Conservation (phyloP, 345 rosid genomes). For the Eucalyptus erythrocorys region DNA sequence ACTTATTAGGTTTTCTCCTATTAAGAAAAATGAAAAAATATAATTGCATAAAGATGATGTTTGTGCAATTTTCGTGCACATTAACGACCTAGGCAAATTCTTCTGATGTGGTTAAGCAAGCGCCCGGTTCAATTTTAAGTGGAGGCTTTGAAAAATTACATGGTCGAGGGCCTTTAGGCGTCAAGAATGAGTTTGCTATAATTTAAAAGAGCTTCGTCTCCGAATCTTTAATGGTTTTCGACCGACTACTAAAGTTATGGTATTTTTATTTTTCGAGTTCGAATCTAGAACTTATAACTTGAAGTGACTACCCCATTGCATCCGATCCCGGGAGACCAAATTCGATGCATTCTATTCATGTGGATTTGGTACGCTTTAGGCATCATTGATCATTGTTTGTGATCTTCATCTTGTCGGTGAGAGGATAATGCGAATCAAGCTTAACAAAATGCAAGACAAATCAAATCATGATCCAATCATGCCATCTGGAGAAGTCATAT, state of each 20-base stretch:
- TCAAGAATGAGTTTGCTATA: neutral
- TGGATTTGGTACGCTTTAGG: neutral
- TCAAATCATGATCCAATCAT: neutral
- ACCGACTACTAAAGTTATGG: accelerated
- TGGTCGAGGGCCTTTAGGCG: accelerated
- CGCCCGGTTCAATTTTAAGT: accelerated
- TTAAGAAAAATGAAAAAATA: neutral
- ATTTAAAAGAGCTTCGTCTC: accelerated
- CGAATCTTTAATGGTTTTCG: accelerated
- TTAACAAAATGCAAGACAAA: neutral
- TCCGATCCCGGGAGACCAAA: neutral
- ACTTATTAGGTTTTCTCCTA: too few species aligned
- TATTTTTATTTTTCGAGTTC: neutral
- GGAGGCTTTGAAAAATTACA: neutral
- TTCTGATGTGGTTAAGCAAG: neutral
- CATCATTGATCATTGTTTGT: too few species aligned
- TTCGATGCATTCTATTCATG: neutral
- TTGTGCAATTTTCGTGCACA: neutral
- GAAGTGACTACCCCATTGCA: neutral
- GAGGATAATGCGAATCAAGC: neutral
- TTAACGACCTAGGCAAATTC: neutral
- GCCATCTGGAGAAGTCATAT: neutral
- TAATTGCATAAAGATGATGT: accelerated
- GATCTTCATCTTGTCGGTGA: neutral
- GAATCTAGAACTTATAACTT: neutral